Evolutionary conservation across 257 asterid species (phyloP), one percentile per base, ranked within the genome.

Genomic region (Agastache rugosa): DNA sequence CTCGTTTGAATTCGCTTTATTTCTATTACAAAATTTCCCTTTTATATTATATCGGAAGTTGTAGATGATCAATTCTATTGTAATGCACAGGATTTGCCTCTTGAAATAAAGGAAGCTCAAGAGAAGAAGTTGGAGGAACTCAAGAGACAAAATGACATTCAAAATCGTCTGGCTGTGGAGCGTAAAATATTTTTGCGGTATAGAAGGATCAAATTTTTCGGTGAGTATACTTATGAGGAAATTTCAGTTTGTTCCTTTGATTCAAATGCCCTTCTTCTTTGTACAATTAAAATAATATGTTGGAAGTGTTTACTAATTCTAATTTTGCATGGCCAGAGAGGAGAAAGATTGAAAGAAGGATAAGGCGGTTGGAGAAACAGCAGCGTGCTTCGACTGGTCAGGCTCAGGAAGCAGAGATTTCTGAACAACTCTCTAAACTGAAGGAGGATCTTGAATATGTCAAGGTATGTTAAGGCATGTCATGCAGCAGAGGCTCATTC

Each of bases 361-460:
- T 92, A 45, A 84, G 96, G 80, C 88, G 96, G 78, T 74, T 87
- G 87, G 97, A 94, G 76, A 94, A 80, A 80, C 97, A 90, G 79
- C 97, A 90, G 87, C 96, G 91, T 25, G 63, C 91, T 63, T 85
- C 91, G 22, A 76, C 87, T 72, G 86, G 72, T 72, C 90, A 79
- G 78, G 85, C 84, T 58, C 96, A 86, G 73, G 96, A 94, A 82
- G 75, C 86, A 4, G 93, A 86, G 74, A 69, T 83, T 74, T 86
- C 96, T 58, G 82, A 69, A 50, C 98, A 94, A 78, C 93, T 90
- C 64, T 72, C 91, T 61, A 86, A 87, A 78, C 67, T 89, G 76
- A 92, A 87, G 79, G 99, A 92, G 81, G 97, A 92, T 83, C 99
- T 94, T 78, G 98, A 92, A 76, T 94, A 94, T 85, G 98, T 95